Base-by-base conservation (phyloP, 2,329 filamentous ascomycete genomes). In the Bipolaris gigantea region DNA sequence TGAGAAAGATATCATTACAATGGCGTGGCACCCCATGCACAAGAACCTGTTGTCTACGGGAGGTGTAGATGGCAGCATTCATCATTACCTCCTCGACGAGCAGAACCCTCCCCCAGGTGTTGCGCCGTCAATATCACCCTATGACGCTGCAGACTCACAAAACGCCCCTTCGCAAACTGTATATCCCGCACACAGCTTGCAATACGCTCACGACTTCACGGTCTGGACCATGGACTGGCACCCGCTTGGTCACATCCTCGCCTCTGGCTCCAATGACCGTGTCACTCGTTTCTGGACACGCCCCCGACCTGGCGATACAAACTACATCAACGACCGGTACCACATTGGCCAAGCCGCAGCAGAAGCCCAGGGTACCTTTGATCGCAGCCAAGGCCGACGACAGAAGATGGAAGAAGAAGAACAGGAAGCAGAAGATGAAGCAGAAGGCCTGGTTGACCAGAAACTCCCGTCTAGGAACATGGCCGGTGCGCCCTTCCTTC, bases 201-300 rank as follows among this genome's bases (percentile, higher is more conserved):
- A 89, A 7, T 93, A 88, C 69, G 94, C 94, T 0, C 94, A 99
- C 73, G 90, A 96, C 64, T 95, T 92, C 72, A 91, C 92, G 16
- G 94, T 99, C 61, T 99, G 94, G 94, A 96, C 92, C 16, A 83
- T 99, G 45, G 92, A 97, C 77, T 99, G 94, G 92, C 94, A 99
- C 72, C 94, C 94, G 0, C 82, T 97, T 0, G 94, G 94, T 25
- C 94, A 99, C 70, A 93, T 99, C 59, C 83, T 99, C 7, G 92
- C 92, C 0, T 96, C 93, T 2, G 94, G 94, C 11, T 96, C 92
- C 10, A 97, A 99, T 73, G 94, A 99, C 73, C 88, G 94, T 36
- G 92, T 96, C 57, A 97, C 94, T 2, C 87, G 94, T 43, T 99
- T 99, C 79, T 99, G 94, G 94, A 92, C 92, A 3, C 87, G 94